Conservation (phyloP, 169 alveolate species). For the Plasmodium falciparum region DNA sequence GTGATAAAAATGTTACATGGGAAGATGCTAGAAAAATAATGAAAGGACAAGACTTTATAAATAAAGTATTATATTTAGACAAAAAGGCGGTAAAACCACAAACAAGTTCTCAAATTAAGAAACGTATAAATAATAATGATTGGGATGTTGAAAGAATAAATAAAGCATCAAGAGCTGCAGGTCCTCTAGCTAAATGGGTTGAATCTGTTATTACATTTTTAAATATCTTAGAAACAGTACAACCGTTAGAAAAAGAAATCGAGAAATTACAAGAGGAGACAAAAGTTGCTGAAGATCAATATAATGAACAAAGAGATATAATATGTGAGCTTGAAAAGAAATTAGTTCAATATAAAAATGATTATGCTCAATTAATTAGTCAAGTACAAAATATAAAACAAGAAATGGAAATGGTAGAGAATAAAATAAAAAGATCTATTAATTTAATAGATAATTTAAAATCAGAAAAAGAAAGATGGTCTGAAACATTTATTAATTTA, state of each 20-base stretch:
- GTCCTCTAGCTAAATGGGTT: constrained; percentile 98
- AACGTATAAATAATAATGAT: constrained; percentile 87
- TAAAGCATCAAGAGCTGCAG: constrained; percentile 98
- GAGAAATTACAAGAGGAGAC: constrained; percentile 91
- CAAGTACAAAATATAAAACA: constrained; percentile 93
- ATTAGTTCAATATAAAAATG: constrained; percentile 92
- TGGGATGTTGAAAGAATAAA: constrained; percentile 95
- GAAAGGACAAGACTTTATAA: constrained; percentile 93
- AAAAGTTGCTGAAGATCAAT: constrained; percentile 88
- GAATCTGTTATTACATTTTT: constrained; percentile 91
- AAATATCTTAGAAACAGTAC: constrained; percentile 92
- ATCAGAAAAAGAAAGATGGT: constrained; percentile 96
- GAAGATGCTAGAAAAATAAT: constrained; percentile 92
- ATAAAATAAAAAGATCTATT: constrained; percentile 94
- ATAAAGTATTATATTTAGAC: constrained; percentile 90
- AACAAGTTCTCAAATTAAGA: constrained; percentile 84
- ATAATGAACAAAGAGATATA: constrained; percentile 87
- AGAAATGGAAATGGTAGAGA: constrained; percentile 94
- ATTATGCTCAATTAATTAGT: constrained; percentile 95
- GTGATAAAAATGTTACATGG: constrained; percentile 94
- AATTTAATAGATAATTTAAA: constrained; percentile 89
- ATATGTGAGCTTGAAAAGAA: constrained; percentile 89
- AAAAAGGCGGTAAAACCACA: constrained; percentile 88
- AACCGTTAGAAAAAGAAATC: constrained; percentile 96
- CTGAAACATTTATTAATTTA: constrained; percentile 86